A percentile compares a stretch with the other conserved stretches of the same genome.
phyloP scores from a whole-genome alignment of 495 filamentous ascomycete genomes.

The Penicillium daleae region DNA sequence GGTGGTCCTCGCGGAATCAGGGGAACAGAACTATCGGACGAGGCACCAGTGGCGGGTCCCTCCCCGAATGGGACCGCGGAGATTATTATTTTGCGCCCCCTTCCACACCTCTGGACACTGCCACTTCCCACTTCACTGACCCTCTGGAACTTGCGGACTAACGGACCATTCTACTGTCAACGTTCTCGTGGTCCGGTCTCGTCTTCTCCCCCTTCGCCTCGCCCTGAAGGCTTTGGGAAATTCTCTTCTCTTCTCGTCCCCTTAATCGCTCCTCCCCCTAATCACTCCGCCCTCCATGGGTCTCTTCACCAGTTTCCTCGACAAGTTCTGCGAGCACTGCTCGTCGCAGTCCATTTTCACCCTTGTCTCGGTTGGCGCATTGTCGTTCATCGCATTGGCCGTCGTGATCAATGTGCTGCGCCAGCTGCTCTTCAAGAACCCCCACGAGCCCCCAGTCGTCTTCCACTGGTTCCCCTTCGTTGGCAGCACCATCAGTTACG shows the following conservation, averaged over 20 bases:
- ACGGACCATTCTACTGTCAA: not conserved
- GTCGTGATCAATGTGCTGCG: conserved; percentile 64
- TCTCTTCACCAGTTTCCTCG: conserved; percentile 42
- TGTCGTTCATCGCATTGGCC: conserved; percentile 41
- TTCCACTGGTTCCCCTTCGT: conserved; percentile 68
- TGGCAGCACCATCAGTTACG: conserved; percentile 66
- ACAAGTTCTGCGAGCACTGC: conserved; percentile 45
- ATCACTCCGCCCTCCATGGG: conserved; percentile 35
- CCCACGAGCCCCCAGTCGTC: conserved; percentile 63
- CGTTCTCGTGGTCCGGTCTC: conserved; percentile 5
- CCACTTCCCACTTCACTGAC: not conserved
- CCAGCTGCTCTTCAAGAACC: conserved; percentile 72
- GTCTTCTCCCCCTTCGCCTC: conserved; percentile 14
- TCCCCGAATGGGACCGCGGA: conserved; percentile 34
- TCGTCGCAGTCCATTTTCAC: conserved; percentile 41
- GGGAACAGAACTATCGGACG: not conserved
- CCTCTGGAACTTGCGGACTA: not conserved
- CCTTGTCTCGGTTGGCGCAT: conserved; percentile 29
- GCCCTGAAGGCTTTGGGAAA: conserved; percentile 2
- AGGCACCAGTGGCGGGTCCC: conserved; percentile 24
- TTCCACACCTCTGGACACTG: conserved; percentile 9
- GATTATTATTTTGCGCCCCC: conserved; percentile 30
- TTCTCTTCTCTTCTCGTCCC: not conserved
- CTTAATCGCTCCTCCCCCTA: conserved; percentile 7
- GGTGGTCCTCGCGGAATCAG: not conserved